Conservation (phyloP, 73 alveolate genomes). For the Paramecium sonneborni region DNA sequence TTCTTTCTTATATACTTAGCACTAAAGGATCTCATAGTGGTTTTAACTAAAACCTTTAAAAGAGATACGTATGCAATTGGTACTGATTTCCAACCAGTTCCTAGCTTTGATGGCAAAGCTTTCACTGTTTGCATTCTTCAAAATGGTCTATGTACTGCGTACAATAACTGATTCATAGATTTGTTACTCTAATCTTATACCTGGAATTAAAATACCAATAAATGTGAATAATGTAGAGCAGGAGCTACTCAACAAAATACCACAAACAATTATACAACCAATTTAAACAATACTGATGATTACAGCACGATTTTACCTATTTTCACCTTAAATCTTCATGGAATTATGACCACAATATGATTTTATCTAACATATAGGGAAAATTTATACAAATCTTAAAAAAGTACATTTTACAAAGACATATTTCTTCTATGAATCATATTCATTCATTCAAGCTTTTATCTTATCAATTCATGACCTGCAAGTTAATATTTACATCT, state of each 20-base stretch:
- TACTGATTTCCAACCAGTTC: background rate
- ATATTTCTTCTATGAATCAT: too few species aligned
- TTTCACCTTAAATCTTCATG: background rate
- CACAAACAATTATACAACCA: background rate
- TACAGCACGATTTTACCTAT: background rate
- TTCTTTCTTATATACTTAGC: too few species aligned
- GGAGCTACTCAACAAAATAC: background rate
- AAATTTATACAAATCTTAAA: too few species aligned
- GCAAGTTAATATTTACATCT: too few species aligned
- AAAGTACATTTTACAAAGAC: too few species aligned
- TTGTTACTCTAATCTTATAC: background rate
- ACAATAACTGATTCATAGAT: background rate
- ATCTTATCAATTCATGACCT: too few species aligned
- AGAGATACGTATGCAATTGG: background rate
- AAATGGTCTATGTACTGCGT: background rate
- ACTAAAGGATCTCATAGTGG: too few species aligned
- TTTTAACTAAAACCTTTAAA: too few species aligned
- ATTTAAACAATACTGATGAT: background rate
- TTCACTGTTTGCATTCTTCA: background rate
- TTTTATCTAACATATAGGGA: background rate
- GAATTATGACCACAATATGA: background rate
- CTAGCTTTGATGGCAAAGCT: background rate
- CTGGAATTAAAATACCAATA: background rate
- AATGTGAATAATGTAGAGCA: background rate
- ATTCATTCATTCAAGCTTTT: too few species aligned